These are phyloP conservation scores for Amauroascus verrucosus DNA, from an alignment of 2,329 filamentous ascomycete species.

Conservation along the genomic window DNA sequence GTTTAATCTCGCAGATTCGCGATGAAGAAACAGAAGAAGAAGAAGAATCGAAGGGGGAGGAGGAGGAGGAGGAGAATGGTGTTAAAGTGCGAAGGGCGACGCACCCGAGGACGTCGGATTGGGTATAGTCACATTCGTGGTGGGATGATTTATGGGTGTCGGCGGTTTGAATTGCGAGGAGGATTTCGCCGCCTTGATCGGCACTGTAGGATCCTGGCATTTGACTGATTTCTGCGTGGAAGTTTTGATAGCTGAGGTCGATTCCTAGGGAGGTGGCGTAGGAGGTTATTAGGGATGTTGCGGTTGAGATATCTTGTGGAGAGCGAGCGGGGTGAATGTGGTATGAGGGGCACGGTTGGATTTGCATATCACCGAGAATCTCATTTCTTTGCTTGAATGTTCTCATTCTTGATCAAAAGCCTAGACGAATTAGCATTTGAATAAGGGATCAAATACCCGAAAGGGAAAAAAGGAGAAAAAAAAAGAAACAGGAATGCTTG, in stretches of 20 bases:
- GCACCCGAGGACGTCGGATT: slow-evolving; percentile 35
- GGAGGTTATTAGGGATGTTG: slow-evolving; percentile 29
- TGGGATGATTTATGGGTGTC: too few species aligned
- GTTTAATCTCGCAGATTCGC: slow-evolving; percentile 46
- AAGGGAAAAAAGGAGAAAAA: background rate
- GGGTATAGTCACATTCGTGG: background rate
- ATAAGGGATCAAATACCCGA: background rate
- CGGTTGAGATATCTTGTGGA: slow-evolving; percentile 6
- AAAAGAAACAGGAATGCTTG: background rate
- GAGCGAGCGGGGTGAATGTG: slow-evolving; percentile 13
- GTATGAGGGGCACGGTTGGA: background rate
- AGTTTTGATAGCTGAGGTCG: slow-evolving; percentile 49
- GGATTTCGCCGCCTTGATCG: slow-evolving; percentile 11
- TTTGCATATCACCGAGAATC: too few species aligned
- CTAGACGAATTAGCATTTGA: too few species aligned
- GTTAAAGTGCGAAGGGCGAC: slow-evolving; percentile 38
- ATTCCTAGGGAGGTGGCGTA: slow-evolving; percentile 41
- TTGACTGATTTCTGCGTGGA: slow-evolving; percentile 42
- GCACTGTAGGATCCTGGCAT: slow-evolving; percentile 47
- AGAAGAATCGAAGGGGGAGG: too few species aligned
- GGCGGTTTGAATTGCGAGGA: slow-evolving; percentile 10
- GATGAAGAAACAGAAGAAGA: too few species aligned
- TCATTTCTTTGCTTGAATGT: too few species aligned
- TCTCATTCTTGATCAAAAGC: too few species aligned
- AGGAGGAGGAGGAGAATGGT: background rate